These are phyloP conservation scores for Capsicum chinense DNA, from an alignment of 257 asterid species.

Conservation along the genomic window DNA sequence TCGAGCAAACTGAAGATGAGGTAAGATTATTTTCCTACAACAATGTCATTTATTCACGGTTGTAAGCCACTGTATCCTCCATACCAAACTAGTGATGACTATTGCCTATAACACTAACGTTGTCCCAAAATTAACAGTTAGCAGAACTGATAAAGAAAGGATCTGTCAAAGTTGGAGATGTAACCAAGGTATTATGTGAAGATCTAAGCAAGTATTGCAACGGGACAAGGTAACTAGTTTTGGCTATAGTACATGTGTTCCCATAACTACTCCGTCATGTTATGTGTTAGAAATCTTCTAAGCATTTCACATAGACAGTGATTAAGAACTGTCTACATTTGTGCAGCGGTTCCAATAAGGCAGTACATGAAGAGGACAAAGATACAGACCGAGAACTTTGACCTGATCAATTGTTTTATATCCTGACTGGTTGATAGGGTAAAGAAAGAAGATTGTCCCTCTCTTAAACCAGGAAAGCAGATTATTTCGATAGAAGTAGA, in stretches of 20 bases:
- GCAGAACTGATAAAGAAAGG: slow-evolving; percentile 81
- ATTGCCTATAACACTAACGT: background rate
- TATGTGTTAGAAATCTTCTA: background rate
- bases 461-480: background rate
- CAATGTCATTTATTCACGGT: background rate
- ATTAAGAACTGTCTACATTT: slow-evolving; percentile 3
- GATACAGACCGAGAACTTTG: slow-evolving; percentile 50
- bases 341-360: slow-evolving; percentile 40
- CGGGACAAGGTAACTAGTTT: slow-evolving; percentile 55
- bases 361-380: slow-evolving; percentile 38
- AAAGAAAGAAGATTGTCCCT: background rate
- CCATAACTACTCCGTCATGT: background rate
- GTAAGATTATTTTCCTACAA: slow-evolving; percentile 45
- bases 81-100: background rate
- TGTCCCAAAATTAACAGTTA: slow-evolving; percentile 52
- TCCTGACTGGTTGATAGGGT: background rate
- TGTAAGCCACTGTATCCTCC: background rate
- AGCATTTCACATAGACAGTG: background rate
- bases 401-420: slow-evolving; percentile 19
- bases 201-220: slow-evolving; percentile 71
- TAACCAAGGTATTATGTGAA: slow-evolving; percentile 77
- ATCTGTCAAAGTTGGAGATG: slow-evolving; percentile 67
- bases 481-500: background rate
- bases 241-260: background rate
- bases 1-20: slow-evolving; percentile 94